Percentiles rank a stretch among this genome's conserved stretches.
Evolutionary conservation across 140 eudicot genomes (phyloP).

Genomic region (Bidens hawaiensis): DNA sequence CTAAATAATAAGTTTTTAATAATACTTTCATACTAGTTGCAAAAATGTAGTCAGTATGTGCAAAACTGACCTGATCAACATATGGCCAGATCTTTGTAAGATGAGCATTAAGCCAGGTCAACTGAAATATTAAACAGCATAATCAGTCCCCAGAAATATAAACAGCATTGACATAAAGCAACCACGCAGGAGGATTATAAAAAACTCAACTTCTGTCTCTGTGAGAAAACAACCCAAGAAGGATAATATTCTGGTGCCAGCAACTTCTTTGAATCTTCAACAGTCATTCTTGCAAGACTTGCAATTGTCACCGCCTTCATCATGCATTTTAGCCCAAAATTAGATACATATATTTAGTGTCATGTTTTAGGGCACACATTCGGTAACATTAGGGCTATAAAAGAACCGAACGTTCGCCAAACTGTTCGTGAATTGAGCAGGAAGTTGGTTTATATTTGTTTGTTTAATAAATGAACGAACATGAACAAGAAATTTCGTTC

Average conservation of each 20-base stretch:
- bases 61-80: slow-evolving; percentile 62
- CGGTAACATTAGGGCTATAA: too few relatives aligned
- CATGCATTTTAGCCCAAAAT: slow-evolving; percentile 14
- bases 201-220: slow-evolving; percentile 66
- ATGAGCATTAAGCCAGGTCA: slow-evolving; percentile 83
- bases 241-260: slow-evolving; percentile 75
- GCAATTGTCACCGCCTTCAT: slow-evolving; percentile 79
- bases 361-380: slow-evolving; percentile 6
- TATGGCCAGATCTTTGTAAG: slow-evolving; percentile 94
- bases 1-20: not conserved
- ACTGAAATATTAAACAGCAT: slow-evolving; percentile 41
- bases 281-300: slow-evolving; percentile 96
- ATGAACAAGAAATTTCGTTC: too few relatives aligned
- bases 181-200: not conserved
- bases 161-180: not conserved
- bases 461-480: too few relatives aligned
- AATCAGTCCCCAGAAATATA: slow-evolving; percentile 21
- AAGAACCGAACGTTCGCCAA: too few relatives aligned
- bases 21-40: not conserved
- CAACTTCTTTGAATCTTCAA: slow-evolving; percentile 92
- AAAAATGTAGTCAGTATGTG: slow-evolving; percentile 2
- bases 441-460: too few relatives aligned
- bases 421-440: too few relatives aligned
- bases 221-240: slow-evolving; percentile 90
- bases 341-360: not conserved